A percentile compares a stretch with the other conserved stretches of the same genome.
Conservation (phyloP, 371 early-diverging fungal species). For the Mortierella sp. region DNA sequence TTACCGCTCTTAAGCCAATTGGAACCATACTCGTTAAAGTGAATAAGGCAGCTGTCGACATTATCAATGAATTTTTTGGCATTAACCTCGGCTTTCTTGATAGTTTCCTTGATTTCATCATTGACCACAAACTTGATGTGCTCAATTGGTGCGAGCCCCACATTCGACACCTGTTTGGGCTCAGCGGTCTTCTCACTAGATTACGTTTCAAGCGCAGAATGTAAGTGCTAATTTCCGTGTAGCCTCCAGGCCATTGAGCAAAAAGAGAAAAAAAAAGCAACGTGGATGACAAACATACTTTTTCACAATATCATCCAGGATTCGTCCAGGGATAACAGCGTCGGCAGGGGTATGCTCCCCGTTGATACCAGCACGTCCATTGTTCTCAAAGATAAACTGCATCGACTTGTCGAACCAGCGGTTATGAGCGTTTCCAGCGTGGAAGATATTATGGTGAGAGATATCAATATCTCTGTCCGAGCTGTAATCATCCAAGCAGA, state of each 20-base stretch:
- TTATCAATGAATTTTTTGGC: conserved; percentile 76
- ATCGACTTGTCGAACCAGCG: conserved; percentile 97
- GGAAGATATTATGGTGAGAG: conserved; percentile 83
- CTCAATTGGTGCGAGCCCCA: conserved; percentile 62
- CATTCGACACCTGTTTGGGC: conserved; percentile 54
- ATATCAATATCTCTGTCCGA: conserved; percentile 70
- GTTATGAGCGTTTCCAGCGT: conserved; percentile 82
- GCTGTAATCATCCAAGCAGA: conserved; percentile 87
- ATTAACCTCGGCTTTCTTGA: conserved; percentile 71
- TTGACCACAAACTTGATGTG: conserved; percentile 76
- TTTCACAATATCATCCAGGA: conserved; percentile 74
- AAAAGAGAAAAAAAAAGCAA: background rate
- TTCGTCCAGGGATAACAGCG: conserved; percentile 88
- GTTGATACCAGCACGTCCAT: conserved; percentile 93
- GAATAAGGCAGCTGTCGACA: conserved; percentile 78
- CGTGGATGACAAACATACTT: conserved; percentile 54
- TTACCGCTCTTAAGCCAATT: conserved; percentile 85
- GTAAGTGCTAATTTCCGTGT: background rate
- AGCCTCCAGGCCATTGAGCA: no score
- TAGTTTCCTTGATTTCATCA: conserved; percentile 59
- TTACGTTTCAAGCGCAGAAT: background rate
- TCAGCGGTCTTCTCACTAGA: conserved; percentile 70
- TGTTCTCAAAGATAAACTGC: conserved; percentile 85
- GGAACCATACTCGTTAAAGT: conserved; percentile 81
- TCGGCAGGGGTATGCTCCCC: conserved; percentile 96